A percentile compares a stretch with the other conserved stretches of the same genome.
Conservation (phyloP, 306 rosid species). For the Prunus kanzakura region DNA sequence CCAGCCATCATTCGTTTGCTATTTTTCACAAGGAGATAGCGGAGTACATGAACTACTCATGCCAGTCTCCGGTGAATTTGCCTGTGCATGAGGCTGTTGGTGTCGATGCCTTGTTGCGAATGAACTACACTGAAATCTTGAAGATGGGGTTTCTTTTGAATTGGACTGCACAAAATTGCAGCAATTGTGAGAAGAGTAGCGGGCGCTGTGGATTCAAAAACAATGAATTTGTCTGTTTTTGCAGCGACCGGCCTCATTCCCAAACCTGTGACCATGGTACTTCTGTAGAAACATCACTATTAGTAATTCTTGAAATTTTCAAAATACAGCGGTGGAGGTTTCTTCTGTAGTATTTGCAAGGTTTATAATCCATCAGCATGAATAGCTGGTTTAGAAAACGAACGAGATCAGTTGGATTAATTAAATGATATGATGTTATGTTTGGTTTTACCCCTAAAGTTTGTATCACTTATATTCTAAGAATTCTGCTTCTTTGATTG, state of each 20-base stretch:
- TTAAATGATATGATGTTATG: too few relatives aligned
- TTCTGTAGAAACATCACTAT: background rate
- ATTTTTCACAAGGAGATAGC: conserved; percentile 46
- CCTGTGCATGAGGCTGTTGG: conserved; percentile 30
- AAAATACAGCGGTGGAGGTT: background rate
- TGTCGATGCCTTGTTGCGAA: conserved; percentile 26
- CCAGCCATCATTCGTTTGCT: conserved; percentile 49
- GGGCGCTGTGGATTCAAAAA: conserved; percentile 56
- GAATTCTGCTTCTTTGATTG: conserved; percentile 1
- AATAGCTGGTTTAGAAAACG: too few relatives aligned
- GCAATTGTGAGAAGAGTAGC: conserved; percentile 50
- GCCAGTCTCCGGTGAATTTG: conserved; percentile 39
- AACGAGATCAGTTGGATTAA: too few relatives aligned
- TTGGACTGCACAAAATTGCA: conserved; percentile 55
- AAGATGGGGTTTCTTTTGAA: conserved; percentile 62
- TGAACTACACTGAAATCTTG: conserved; percentile 47
- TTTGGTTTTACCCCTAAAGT: background rate
- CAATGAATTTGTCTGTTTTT: conserved; percentile 44
- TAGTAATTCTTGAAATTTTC: background rate
- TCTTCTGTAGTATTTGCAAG: background rate
- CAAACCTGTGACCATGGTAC: conserved; percentile 53
- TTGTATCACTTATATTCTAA: background rate
- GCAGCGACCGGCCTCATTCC: conserved; percentile 43
- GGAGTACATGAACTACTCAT: conserved; percentile 33
- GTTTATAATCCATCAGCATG: background rate